phyloP scores from a whole-genome alignment of 257 asterid species.

The Forsythia suspensa region DNA sequence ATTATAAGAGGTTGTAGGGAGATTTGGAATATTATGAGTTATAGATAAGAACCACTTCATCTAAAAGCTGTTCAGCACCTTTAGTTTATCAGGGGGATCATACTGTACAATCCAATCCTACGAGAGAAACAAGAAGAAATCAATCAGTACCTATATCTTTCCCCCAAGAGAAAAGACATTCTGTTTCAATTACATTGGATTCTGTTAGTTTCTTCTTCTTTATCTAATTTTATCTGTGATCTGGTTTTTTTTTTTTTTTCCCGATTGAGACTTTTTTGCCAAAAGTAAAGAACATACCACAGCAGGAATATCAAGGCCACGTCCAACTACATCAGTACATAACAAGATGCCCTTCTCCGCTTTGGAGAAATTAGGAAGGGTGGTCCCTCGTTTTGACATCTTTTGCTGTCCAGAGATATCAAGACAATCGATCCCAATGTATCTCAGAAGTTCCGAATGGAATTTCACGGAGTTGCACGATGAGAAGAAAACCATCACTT shows the following conservation, averaged over 20 bases:
- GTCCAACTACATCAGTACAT: constrained; percentile 95
- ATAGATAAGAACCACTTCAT: background rate
- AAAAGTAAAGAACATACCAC: constrained; percentile 62
- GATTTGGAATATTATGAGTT: constrained; percentile 1
- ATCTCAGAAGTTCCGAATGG: constrained; percentile 78
- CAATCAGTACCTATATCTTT: background rate
- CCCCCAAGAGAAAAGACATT: background rate
- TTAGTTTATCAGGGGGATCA: constrained; percentile 96
- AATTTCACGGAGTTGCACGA: constrained; percentile 85
- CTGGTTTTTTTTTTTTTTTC: background rate
- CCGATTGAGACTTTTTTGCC: background rate
- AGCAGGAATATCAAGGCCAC: constrained; percentile 94
- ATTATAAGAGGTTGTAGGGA: background rate
- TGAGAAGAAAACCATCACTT: constrained; percentile 98
- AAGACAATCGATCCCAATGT: constrained; percentile 66
- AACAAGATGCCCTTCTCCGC: constrained; percentile 82
- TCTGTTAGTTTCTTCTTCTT: no score
- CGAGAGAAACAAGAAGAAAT: constrained; percentile 18
- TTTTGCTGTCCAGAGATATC: constrained; percentile 91
- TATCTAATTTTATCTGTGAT: background rate
- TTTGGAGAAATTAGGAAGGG: constrained; percentile 72
- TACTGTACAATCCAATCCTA: constrained; percentile 98
- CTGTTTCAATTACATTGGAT: background rate
- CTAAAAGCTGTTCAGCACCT: constrained; percentile 43
- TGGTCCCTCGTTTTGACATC: constrained; percentile 80